phyloP scores from a whole-genome alignment of 2,329 filamentous ascomycete species.

The Coniosporium tulheliwenetii region DNA sequence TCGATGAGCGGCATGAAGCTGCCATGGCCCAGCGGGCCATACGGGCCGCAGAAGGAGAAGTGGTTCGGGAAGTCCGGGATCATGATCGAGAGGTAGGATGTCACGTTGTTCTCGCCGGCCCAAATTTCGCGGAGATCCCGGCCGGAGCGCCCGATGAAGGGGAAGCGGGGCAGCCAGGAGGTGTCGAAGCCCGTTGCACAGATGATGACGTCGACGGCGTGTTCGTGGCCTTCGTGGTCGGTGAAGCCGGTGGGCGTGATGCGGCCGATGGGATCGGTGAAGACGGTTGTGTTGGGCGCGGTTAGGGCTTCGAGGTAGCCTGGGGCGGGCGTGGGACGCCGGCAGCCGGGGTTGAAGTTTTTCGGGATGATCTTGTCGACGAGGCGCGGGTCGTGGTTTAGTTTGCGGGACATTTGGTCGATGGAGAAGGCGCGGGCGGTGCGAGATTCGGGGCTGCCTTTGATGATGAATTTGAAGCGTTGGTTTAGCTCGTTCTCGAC shows the following conservation, averaged over 20 bases:
- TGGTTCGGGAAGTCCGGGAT: conserved; percentile 29
- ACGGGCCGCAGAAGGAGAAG: conserved; percentile 26
- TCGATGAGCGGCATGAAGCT: conserved; percentile 25
- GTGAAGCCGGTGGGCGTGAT: conserved; percentile 16
- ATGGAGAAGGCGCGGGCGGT: conserved; percentile 23
- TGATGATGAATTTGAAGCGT: conserved; percentile 37
- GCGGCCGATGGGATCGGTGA: conserved; percentile 15
- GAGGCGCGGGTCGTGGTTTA: conserved; percentile 22
- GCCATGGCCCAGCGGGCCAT: conserved; percentile 23
- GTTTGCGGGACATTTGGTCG: conserved; percentile 23
- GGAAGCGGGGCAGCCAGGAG: conserved; percentile 11
- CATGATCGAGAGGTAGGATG: conserved; percentile 23
- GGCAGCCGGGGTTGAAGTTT: conserved; percentile 25
- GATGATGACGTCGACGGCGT: conserved; percentile 19
- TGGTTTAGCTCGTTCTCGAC: conserved; percentile 35
- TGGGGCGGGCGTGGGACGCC: conserved; percentile 24
- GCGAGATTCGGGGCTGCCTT: conserved; percentile 28
- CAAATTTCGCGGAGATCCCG: conserved; percentile 19
- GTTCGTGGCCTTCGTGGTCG: conserved; percentile 13
- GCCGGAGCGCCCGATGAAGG: conserved; percentile 11
- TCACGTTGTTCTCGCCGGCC: conserved; percentile 14
- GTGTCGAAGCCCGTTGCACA: conserved; percentile 23
- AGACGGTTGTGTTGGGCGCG: conserved; percentile 15
- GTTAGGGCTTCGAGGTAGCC: conserved; percentile 26
- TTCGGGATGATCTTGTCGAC: conserved; percentile 30